phyloP scores from a whole-genome alignment of 139 green algal genomes.

The Chlorella ohadii region DNA sequence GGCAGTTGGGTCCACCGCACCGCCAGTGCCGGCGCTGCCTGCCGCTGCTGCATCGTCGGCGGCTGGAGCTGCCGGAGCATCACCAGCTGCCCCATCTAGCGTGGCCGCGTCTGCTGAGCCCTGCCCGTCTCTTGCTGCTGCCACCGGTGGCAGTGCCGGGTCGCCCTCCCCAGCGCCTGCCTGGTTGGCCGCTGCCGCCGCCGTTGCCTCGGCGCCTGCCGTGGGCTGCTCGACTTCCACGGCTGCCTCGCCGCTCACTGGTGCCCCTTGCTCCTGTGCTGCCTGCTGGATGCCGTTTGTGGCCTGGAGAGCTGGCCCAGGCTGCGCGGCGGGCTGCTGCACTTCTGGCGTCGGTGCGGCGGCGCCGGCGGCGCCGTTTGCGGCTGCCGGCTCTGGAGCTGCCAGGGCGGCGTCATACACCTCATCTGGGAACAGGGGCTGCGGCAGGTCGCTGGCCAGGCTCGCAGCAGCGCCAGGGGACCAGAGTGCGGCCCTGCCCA shows the following conservation, averaged over 20 bases:
- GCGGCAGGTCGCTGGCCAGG: no score
- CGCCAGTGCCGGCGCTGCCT: background rate
- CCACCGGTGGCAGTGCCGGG: no score
- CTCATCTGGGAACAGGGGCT: no score
- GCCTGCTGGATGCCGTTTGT: conserved; percentile 12
- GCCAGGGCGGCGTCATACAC: no score
- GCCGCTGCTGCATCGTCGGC: background rate
- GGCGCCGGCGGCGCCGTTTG: background rate
- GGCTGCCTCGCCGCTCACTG: no score
- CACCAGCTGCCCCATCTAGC: background rate
- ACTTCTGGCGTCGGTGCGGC: background rate
- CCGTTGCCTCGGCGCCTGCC: background rate
- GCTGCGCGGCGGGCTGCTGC: background rate
- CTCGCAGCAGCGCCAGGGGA: background rate
- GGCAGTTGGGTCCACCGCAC: no score
- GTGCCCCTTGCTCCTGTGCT: background rate
- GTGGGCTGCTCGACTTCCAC: no score
- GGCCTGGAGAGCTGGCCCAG: background rate
- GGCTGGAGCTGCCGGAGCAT: background rate
- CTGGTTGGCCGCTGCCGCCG: background rate
- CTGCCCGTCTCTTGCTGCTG: background rate
- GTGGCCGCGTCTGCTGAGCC: background rate
- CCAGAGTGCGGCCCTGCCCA: background rate
- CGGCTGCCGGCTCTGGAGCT: background rate
- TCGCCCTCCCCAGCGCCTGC: background rate